These are phyloP conservation scores for Mallotus nudiflorus DNA, from an alignment of 345 rosid genomes.

Conservation along the genomic window DNA sequence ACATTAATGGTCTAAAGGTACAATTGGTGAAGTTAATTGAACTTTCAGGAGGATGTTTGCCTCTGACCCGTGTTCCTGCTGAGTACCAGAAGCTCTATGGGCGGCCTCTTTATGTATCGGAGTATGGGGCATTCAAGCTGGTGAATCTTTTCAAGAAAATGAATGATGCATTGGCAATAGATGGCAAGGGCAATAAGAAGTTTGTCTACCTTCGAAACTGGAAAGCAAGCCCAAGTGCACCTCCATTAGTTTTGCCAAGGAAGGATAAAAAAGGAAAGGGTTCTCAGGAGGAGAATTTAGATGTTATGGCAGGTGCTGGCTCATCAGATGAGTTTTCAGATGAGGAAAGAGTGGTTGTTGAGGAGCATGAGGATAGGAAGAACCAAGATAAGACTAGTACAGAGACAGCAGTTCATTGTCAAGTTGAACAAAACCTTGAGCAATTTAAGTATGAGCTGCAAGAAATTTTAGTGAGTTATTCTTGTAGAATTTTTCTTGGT, in stretches of 20 bases:
- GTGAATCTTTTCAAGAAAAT: constrained; percentile 86
- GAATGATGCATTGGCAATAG: constrained; percentile 63
- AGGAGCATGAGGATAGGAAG: constrained; percentile 40
- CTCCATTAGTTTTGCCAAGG: constrained; percentile 46
- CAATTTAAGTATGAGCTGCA: constrained; percentile 82
- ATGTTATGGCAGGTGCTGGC: constrained; percentile 36
- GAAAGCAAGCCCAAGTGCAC: constrained; percentile 49
- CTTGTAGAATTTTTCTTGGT: constrained; percentile 63
- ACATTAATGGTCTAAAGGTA: constrained; percentile 69
- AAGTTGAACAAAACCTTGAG: constrained; percentile 39
- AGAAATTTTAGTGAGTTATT: constrained; percentile 85
- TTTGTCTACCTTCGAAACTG: constrained; percentile 68
- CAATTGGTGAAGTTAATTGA: constrained; percentile 83
- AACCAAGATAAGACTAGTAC: constrained; percentile 29
- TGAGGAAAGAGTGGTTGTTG: constrained; percentile 51
- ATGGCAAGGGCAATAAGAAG: constrained; percentile 71
- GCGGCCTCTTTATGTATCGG: constrained; percentile 74
- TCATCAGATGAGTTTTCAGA: constrained; percentile 78
- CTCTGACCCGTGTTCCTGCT: constrained; percentile 63
- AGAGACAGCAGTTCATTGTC: constrained; percentile 26
- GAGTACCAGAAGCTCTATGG: constrained; percentile 79
- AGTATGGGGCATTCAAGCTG: constrained; percentile 74
- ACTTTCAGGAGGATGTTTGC: constrained; percentile 81
- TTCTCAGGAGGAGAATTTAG: constrained; percentile 34
- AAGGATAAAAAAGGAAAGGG: constrained; percentile 64